Evolutionary conservation across 441 rosid species (phyloP), one percentile per base, ranked within the genome.

Genomic region (Mallotus japonicus): DNA sequence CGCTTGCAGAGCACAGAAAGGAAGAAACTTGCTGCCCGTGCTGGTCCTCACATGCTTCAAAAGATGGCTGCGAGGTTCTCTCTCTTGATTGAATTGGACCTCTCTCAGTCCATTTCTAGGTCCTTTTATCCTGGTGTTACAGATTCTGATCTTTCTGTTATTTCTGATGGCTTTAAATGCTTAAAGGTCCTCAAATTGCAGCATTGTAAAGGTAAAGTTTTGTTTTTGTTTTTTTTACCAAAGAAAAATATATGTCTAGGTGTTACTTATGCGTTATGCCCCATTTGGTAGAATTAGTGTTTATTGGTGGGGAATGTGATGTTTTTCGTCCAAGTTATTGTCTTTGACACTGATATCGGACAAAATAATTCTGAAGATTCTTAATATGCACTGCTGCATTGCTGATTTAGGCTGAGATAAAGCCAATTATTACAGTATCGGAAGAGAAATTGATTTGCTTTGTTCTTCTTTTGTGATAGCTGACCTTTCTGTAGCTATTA

Each of bases 101-200:
- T 92, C 76, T 92, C 95, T 76, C 97, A 92, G 95, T 91, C 99
- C 11, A 24, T 80, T 54, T 92, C 98, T 49, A 85, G 98, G 83
- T 92, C 98, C 0, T 92, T 89, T 79, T 91, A 83, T 77, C 99
- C 98, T 6, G 99, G 99, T 4, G 89, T 92, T 42, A 89, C 96
- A 19, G 99, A 95, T 73, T 87, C 93, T 61, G 98, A 92, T 83
- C 94, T 95, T 24, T 72, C 84, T 62, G 91, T 91, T 17, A 83
- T 95, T 71, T 87, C 97, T 47, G 77, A 78, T 64, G 96, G 91
- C 2, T 91, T 95, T 75, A 86, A 82, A 79, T 86, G 76, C 79
- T 78, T 95, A 75, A 83, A 79, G 76, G 76, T 89, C 54, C 93
- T 91, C 56, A 81, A 77, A 76, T 79, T 92, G 72, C 90, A 85